A percentile compares a stretch with the other conserved stretches of the same genome.
These are phyloP conservation scores for Hypoxylon lienhwacheense DNA, from an alignment of 495 filamentous ascomycete species.

Conservation along the genomic window DNA sequence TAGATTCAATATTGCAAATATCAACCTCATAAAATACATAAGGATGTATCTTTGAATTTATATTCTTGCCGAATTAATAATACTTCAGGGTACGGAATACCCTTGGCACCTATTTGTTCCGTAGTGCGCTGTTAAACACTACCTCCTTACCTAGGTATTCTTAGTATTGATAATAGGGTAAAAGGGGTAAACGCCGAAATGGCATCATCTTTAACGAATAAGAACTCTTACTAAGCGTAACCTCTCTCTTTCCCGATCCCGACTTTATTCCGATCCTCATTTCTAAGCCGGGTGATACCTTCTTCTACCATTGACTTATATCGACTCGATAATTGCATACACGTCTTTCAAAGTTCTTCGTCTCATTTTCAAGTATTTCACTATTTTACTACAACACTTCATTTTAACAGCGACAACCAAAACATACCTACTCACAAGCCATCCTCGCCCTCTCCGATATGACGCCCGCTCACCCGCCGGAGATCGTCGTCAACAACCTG, in stretches of 20 bases:
- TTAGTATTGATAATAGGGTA: neutral
- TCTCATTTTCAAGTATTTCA: too few relatives aligned
- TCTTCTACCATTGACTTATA: neutral
- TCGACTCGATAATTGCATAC: too few relatives aligned
- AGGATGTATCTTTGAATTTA: too few relatives aligned
- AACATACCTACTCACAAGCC: too few relatives aligned
- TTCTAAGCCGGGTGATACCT: conserved; percentile 21
- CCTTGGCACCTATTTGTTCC: too few relatives aligned
- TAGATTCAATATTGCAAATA: neutral
- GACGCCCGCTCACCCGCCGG: conserved; percentile 32
- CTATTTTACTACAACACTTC: neutral
- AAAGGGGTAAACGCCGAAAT: conserved; percentile 18
- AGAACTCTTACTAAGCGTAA: conserved; percentile 9
- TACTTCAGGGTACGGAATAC: too few relatives aligned
- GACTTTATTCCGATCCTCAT: conserved; percentile 9
- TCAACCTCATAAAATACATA: neutral
- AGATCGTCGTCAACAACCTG: conserved; percentile 68
- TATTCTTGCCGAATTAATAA: neutral
- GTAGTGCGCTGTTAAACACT: neutral
- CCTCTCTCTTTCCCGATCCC: conserved; percentile 8
- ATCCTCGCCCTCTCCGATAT: neutral
- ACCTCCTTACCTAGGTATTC: too few relatives aligned
- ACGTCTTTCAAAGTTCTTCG: too few relatives aligned
- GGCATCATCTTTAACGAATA: conserved; percentile 20
- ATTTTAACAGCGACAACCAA: neutral